A percentile compares a stretch with the other conserved stretches of the same genome.
phyloP scores from a whole-genome alignment of 352 stramenopile genomes.

The Globisporangium irregulare region DNA sequence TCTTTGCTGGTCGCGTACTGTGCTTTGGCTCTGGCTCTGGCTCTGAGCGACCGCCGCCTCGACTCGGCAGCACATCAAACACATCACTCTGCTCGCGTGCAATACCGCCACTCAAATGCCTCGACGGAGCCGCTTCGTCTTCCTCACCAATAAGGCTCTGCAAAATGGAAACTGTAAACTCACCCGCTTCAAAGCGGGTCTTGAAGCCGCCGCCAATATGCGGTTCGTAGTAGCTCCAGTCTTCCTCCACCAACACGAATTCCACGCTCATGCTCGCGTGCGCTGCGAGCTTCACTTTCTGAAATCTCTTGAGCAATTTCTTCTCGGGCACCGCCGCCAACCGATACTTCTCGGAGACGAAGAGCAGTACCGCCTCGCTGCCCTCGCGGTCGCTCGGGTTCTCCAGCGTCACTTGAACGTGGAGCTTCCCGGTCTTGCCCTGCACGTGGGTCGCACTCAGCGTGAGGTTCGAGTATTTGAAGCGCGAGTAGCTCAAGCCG shows the following conservation, averaged over 20 bases:
- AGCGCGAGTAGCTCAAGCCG: conserved; percentile 64
- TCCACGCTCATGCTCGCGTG: conserved; percentile 30
- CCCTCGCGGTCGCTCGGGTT: conserved; percentile 50
- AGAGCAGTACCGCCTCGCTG: conserved; percentile 73
- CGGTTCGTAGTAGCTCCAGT: conserved; percentile 60
- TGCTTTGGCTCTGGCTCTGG: background rate
- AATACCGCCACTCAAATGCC: background rate
- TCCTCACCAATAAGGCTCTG: conserved; percentile 17
- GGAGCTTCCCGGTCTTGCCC: conserved; percentile 24
- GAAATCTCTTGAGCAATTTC: conserved; percentile 77
- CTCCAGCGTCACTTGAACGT: conserved; percentile 54
- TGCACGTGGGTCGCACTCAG: conserved; percentile 36
- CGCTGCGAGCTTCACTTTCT: conserved; percentile 47
- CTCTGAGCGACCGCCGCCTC: background rate
- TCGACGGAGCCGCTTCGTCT: background rate
- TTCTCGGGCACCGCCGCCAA: conserved; percentile 51
- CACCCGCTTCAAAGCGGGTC: conserved; percentile 31
- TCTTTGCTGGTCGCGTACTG: no score
- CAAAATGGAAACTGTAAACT: conserved; percentile 56
- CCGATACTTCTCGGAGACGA: conserved; percentile 55
- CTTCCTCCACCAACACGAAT: conserved; percentile 37
- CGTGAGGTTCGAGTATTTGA: conserved; percentile 53
- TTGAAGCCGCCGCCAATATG: conserved; percentile 45
- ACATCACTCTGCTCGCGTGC: background rate
- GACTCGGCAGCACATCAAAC: background rate